These are phyloP conservation scores for Camillea tinctor DNA, from an alignment of 2,329 filamentous ascomycete species.

Conservation along the genomic window DNA sequence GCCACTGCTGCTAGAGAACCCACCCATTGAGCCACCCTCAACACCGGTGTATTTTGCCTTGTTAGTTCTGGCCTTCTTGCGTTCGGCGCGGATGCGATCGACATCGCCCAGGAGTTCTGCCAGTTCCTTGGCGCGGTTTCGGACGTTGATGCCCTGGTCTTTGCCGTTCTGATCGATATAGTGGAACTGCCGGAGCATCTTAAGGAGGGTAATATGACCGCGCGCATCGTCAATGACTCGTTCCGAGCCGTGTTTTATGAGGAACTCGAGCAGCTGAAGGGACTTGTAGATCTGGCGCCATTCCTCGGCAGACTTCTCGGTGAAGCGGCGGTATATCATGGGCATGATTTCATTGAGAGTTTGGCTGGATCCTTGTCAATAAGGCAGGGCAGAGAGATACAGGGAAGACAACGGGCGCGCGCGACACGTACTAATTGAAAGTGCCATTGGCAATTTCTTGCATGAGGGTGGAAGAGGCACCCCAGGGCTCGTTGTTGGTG, in stretches of 20 bases:
- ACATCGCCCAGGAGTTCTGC: constrained; percentile 92
- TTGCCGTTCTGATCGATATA: constrained; percentile 96
- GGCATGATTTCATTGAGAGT: constrained; percentile 99
- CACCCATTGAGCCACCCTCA: constrained; percentile 71
- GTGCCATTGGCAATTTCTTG: constrained; percentile 98
- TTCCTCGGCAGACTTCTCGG: constrained; percentile 95
- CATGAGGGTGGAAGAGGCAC: constrained; percentile 79
- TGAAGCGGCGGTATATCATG: constrained; percentile 99
- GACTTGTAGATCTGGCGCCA: constrained; percentile 99
- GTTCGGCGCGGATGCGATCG: constrained; percentile 75
- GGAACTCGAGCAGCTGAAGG: constrained; percentile 91
- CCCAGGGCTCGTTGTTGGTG: constrained; percentile 99
- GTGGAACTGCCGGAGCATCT: constrained; percentile 98
- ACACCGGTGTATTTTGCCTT: constrained; percentile 95
- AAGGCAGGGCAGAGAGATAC: neutral
- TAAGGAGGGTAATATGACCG: constrained; percentile 89
- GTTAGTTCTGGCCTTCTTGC: constrained; percentile 87
- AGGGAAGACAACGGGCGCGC: neutral
- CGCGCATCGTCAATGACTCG: constrained; percentile 95
- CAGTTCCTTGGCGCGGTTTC: constrained; percentile 93
- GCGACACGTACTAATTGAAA: constrained; percentile 82
- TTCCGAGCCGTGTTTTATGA: constrained; percentile 98
- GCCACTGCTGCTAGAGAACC: constrained; percentile 51
- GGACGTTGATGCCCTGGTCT: constrained; percentile 96
- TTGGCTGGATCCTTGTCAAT: constrained; percentile 61